These are phyloP conservation scores for Durio zibethinus DNA, from an alignment of 345 rosid species.

Conservation along the genomic window DNA sequence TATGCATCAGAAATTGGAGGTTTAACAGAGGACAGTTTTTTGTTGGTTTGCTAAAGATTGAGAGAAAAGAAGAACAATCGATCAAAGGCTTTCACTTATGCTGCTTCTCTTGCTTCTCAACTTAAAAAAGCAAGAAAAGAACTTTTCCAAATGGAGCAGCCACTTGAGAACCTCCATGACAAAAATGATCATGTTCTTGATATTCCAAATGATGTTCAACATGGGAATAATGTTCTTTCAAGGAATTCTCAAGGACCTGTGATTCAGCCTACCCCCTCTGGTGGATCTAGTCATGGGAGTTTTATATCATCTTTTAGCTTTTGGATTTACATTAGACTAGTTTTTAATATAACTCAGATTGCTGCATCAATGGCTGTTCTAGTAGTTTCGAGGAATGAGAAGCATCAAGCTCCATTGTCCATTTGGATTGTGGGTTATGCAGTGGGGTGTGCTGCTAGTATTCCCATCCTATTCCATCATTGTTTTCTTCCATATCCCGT, in stretches of 20 bases:
- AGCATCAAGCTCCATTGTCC: conserved; percentile 15
- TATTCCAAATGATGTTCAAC: conserved; percentile 2
- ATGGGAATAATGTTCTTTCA: not conserved
- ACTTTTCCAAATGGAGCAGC: conserved; percentile 12
- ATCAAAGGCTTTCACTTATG: conserved; percentile 6
- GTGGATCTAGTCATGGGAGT: not conserved
- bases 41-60: conserved; percentile 8
- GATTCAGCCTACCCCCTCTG: not conserved
- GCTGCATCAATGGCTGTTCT: conserved; percentile 19
- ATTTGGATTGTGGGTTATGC: conserved; percentile 22
- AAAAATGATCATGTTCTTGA: conserved; percentile 15
- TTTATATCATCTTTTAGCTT: conserved; percentile 6
- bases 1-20: conserved; percentile 2
- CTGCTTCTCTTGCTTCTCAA: not conserved
- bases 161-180: not conserved
- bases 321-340: conserved; percentile 13
- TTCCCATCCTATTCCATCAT: conserved; percentile 24
- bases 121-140: not conserved
- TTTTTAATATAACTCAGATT: conserved; percentile 16
- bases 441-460: conserved; percentile 17
- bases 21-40: not conserved
- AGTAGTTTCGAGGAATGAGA: conserved; percentile 20
- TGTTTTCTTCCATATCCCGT: conserved; percentile 18
- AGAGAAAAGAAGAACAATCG: not conserved
- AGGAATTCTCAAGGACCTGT: conserved; percentile 3